These are phyloP conservation scores for Periconia sp. DNA, from an alignment of 2,329 filamentous ascomycete species.

Conservation along the genomic window DNA sequence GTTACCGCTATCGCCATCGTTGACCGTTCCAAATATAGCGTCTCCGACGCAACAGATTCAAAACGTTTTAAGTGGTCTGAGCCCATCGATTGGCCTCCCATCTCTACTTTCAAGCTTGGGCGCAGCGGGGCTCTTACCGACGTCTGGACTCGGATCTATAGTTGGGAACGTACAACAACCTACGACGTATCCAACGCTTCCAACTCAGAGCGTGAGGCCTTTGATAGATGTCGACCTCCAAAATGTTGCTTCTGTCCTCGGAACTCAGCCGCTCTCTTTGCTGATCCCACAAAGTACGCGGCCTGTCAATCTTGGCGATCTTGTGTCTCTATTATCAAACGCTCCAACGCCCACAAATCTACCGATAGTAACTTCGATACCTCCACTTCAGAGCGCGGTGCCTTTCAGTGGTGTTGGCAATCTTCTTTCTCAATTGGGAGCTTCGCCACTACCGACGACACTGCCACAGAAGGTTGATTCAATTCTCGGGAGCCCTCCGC, in stretches of 20 bases:
- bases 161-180: neutral
- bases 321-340: neutral
- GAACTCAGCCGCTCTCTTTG: neutral
- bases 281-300: neutral
- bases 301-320: neutral
- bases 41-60: neutral
- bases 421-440: neutral
- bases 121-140: neutral
- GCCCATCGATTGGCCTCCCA: neutral
- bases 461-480: neutral
- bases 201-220: neutral
- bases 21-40: neutral
- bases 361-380: neutral
- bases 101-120: neutral
- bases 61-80: neutral
- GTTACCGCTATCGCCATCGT: neutral
- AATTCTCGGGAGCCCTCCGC: neutral
- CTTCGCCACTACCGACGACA: neutral
- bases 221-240: neutral
- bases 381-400: neutral
- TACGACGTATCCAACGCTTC: neutral
- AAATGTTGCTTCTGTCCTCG: neutral
- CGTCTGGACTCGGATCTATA: neutral
- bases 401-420: neutral
- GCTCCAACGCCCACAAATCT: neutral